Base-by-base conservation (phyloP, 2,329 filamentous ascomycete species). In the Cucurbitaria berberidis region DNA sequence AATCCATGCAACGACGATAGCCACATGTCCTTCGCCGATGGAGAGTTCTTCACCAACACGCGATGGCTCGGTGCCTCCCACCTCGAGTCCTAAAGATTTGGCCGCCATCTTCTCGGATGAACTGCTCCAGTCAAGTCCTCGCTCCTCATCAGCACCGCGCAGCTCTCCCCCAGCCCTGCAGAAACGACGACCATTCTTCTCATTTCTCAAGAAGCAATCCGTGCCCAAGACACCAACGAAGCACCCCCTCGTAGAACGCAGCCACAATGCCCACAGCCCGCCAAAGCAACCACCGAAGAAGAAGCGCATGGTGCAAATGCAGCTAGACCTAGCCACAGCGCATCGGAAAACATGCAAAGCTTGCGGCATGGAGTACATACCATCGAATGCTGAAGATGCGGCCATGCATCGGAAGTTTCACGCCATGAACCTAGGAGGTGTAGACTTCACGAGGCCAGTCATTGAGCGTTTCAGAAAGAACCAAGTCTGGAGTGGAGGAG, bases 281-380 rank as follows among this genome's bases (percentile, higher is more conserved):
- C 58, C 58, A 16, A 52, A 60, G 27, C 68, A 61, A 48, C 66
- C 67, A 5, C 66, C 67, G 27, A 63, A 57, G 60, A 68, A 65
- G 53, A 72, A 70, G 51, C 67, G 69, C 24, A 64, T 86, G 53
- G 81, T 81, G 44, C 85, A 88, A 66, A 85, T 85, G 77, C 83
- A 85, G 61, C 80, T 88, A 54, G 84, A 85, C 61, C 75, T 87
- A 11, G 85, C 84, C 2, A 76, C 78, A 34, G 79, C 83, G 36
- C 74, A 81, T 34, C 79, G 82, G 41, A 83, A 82, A 60, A 83
- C 80, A 10, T 89, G 86, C 72, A 76, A 77, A 32, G 77, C 76
- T 2, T 89, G 86, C 62, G 83, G 84, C 1, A 89, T 89, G 86
- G 84, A 86, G 47, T 89, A 88, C 61, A 80, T 85, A 29, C 82